phyloP scores from a whole-genome alignment of 306 rosid species.

The Corylus avellana region DNA sequence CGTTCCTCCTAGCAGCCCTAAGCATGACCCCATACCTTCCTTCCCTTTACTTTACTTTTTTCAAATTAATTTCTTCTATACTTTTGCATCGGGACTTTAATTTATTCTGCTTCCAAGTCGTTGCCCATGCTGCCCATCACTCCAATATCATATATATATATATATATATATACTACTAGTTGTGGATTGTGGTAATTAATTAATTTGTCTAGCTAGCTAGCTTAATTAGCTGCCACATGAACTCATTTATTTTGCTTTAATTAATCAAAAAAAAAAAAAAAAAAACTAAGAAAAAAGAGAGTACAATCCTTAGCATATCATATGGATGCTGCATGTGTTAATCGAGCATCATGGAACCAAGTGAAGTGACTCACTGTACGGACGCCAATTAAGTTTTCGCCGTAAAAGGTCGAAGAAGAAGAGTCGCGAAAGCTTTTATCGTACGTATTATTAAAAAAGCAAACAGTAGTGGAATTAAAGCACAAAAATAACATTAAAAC shows the following conservation, averaged over 20 bases:
- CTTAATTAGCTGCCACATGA: not conserved
- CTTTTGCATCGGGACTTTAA: not conserved
- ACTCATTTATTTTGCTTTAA: not conserved
- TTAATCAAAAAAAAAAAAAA: too few species aligned
- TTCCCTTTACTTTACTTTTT: not conserved
- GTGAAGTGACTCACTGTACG: not conserved
- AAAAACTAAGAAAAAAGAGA: not conserved
- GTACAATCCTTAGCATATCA: not conserved
- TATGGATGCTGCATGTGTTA: constrained; percentile 16
- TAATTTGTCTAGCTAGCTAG: not conserved
- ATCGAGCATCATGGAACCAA: constrained; percentile 18
- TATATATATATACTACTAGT: too few species aligned
- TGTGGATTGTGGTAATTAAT: not conserved
- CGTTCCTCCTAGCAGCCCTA: not conserved
- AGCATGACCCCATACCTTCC: constrained; percentile 8
- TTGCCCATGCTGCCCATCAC: constrained; percentile 40
- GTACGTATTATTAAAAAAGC: not conserved
- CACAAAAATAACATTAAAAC: not conserved
- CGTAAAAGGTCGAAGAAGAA: not conserved
- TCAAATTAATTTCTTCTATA: not conserved
- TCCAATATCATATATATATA: not conserved
- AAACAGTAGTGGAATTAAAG: not conserved
- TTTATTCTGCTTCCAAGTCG: not conserved
- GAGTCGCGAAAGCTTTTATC: not conserved
- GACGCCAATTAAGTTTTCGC: not conserved